A percentile compares a stretch with the other conserved stretches of the same genome.
phyloP scores from a whole-genome alignment of 805 yeast genomes.

The Dipodascus albidus region DNA sequence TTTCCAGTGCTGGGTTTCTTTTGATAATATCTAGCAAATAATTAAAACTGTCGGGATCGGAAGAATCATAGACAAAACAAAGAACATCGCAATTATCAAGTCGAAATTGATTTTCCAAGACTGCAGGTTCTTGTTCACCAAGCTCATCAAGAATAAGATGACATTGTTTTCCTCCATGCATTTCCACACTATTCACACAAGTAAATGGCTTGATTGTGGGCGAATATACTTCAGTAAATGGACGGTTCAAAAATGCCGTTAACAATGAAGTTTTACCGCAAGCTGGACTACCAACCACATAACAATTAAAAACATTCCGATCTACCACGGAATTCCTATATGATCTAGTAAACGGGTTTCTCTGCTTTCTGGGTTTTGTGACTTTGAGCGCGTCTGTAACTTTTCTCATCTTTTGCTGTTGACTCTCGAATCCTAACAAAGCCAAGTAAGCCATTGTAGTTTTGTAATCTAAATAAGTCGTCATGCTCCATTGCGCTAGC shows the following conservation, averaged over 20 bases:
- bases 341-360: slow-evolving; percentile 52
- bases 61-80: slow-evolving; percentile 84
- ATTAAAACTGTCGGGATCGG: slow-evolving; percentile 92
- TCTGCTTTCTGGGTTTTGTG: slow-evolving; percentile 66
- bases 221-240: slow-evolving; percentile 49
- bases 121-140: slow-evolving; percentile 77
- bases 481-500: slow-evolving; percentile 98
- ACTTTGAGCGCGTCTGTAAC: slow-evolving; percentile 51
- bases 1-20: slow-evolving; percentile 44
- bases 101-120: slow-evolving; percentile 55
- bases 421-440: slow-evolving; percentile 69
- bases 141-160: slow-evolving; percentile 83
- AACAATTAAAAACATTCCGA: slow-evolving; percentile 86
- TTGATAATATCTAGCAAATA: slow-evolving; percentile 61
- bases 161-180: slow-evolving; percentile 92
- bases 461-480: slow-evolving; percentile 74
- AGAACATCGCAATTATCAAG: slow-evolving; percentile 83
- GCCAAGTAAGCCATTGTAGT: slow-evolving; percentile 84
- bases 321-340: slow-evolving; percentile 59
- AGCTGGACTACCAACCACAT: slow-evolving; percentile 71
- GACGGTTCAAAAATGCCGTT: slow-evolving; percentile 70
- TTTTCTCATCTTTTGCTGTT: slow-evolving; percentile 17
- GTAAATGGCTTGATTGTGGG: slow-evolving; percentile 75
- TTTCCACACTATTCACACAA: slow-evolving; percentile 85
- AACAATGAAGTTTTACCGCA: slow-evolving; percentile 82